phyloP scores from a whole-genome alignment of 179 eudicot species.

The Nepenthes alata region DNA sequence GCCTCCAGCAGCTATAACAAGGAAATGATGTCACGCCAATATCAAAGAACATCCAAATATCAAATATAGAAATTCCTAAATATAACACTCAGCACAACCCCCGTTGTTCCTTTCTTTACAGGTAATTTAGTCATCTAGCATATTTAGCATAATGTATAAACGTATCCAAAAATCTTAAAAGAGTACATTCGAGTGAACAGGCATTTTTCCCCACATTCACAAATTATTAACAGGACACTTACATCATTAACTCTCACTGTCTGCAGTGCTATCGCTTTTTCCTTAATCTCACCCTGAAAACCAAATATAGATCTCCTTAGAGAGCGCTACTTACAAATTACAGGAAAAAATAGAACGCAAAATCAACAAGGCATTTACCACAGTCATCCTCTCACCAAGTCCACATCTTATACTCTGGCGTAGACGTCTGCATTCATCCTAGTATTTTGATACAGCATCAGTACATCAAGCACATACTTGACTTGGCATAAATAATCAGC shows the following conservation, averaged over 20 bases:
- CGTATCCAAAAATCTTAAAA: neutral
- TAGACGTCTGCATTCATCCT: conserved; percentile 96
- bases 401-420: conserved; percentile 94
- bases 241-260: conserved; percentile 68
- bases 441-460: conserved; percentile 18
- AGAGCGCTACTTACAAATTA: neutral
- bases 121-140: no score
- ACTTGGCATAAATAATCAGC: no score
- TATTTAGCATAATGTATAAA: no score
- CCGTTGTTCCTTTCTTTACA: no score
- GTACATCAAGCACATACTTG: conserved; percentile 11
- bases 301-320: neutral
- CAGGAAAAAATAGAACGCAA: neutral
- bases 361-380: conserved; percentile 33
- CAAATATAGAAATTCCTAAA: no score
- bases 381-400: conserved; percentile 64
- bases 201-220: neutral
- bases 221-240: conserved; percentile 19
- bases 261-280: conserved; percentile 67
- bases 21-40: neutral
- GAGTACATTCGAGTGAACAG: neutral
- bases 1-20: conserved; percentile 73
- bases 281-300: conserved; percentile 79
- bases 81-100: no score
- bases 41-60: neutral